Conservation (phyloP, 805 yeast genomes). For the Monosporozyma aquatica region DNA sequence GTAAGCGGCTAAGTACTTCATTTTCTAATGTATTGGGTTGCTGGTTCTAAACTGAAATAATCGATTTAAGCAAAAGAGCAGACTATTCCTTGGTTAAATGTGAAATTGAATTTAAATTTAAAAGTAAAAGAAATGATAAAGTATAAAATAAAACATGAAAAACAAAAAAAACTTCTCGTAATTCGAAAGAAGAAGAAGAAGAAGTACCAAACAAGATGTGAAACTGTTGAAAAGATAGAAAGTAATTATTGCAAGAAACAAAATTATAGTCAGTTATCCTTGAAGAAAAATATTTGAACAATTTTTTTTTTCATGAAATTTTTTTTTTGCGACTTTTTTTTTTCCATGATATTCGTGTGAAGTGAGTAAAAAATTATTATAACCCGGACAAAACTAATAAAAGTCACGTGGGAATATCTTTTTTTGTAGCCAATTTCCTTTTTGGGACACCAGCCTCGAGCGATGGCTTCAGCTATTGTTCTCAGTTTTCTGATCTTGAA, state of each 20-base stretch:
- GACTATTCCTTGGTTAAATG: conserved; percentile 30
- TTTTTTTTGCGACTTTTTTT: background rate
- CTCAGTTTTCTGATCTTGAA: too few species aligned
- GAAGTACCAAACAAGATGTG: too few species aligned
- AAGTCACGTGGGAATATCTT: background rate
- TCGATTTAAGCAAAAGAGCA: conserved; percentile 33
- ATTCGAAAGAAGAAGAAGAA: too few species aligned
- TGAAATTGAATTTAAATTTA: conserved; percentile 2
- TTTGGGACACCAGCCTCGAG: background rate
- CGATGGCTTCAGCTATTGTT: too few species aligned
- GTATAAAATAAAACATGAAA: background rate
- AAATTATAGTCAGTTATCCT: too few species aligned
- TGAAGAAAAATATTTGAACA: too few species aligned
- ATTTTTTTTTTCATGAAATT: too few species aligned
- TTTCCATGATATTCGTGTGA: too few species aligned
- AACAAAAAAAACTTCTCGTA: background rate
- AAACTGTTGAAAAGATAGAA: too few species aligned
- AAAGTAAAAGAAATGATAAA: conserved; percentile 2
- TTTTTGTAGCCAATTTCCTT: background rate
- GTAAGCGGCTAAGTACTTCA: conserved; percentile 93
- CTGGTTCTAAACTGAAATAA: conserved; percentile 21
- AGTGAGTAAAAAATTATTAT: background rate
- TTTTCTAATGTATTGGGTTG: conserved; percentile 25
- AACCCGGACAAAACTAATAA: background rate
- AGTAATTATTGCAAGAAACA: background rate